Evolutionary conservation across 2,329 filamentous ascomycete species (phyloP).

Genomic region (Diplodia mutila): DNA sequence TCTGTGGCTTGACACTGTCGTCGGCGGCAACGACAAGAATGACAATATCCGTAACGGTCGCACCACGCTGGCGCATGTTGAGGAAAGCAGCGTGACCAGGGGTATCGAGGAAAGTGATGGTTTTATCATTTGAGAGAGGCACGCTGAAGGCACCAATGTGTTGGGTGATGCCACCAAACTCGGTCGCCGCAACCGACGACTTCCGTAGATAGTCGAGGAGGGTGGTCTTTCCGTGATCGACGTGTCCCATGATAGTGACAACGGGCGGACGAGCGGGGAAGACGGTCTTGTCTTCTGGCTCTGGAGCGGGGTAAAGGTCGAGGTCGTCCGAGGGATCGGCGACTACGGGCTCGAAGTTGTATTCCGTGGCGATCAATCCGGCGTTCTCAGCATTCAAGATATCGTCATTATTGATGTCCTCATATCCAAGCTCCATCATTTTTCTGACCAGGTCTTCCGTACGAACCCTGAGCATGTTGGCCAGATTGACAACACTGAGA

Average conservation of each 20-base stretch:
- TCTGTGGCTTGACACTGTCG: constrained; percentile 97
- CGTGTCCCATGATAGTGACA: constrained; percentile 98
- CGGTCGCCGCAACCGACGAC: constrained; percentile 85
- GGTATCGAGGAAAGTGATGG: constrained; percentile 95
- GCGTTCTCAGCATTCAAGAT: constrained; percentile 90
- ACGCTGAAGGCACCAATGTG: constrained; percentile 98
- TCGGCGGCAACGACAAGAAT: constrained; percentile 95
- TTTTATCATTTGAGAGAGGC: constrained; percentile 76
- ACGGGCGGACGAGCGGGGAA: constrained; percentile 83
- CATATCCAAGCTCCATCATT: constrained; percentile 85
- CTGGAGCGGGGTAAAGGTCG: constrained; percentile 72
- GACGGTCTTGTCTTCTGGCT: constrained; percentile 63
- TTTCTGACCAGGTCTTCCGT: constrained; percentile 72
- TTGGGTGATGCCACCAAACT: constrained; percentile 97
- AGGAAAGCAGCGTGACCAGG: constrained; percentile 95
- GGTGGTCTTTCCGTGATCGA: constrained; percentile 98
- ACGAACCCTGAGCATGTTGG: constrained; percentile 72
- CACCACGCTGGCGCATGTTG: constrained; percentile 92
- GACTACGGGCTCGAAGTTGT: constrained; percentile 84
- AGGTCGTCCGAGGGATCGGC: constrained; percentile 63
- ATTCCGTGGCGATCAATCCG: constrained; percentile 87
- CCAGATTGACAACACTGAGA: constrained; percentile 84
- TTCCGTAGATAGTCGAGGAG: constrained; percentile 92
- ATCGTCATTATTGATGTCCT: constrained; percentile 79
- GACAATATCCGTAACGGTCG: constrained; percentile 95